A percentile compares a stretch with the other conserved stretches of the same genome.
These are phyloP conservation scores for Kodamaea neixiangensis DNA, from an alignment of 805 yeast species.

Conservation along the genomic window DNA sequence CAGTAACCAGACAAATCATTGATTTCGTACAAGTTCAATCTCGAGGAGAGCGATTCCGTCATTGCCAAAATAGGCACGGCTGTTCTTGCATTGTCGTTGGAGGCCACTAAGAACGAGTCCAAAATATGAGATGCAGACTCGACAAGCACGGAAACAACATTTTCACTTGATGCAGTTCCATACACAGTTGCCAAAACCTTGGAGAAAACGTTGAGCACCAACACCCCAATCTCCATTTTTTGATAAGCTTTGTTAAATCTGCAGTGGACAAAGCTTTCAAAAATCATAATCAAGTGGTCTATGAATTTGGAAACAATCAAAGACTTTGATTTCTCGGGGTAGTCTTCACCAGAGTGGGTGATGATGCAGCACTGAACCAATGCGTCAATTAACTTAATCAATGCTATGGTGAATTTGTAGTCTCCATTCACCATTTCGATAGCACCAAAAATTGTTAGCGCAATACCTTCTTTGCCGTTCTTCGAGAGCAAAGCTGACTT, in stretches of 20 bases:
- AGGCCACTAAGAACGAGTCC: conserved; percentile 55
- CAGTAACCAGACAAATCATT: conserved; percentile 48
- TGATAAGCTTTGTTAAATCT: conserved; percentile 58
- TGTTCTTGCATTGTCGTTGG: conserved; percentile 52
- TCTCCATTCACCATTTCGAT: conserved; percentile 71
- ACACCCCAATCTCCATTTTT: conserved; percentile 60
- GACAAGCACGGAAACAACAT: conserved; percentile 19
- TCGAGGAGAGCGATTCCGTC: conserved; percentile 48
- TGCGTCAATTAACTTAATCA: conserved; percentile 55
- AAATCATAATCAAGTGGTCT: conserved; percentile 61
- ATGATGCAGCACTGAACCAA: conserved; percentile 54
- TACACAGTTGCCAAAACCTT: conserved; percentile 55
- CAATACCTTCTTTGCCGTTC: conserved; percentile 62
- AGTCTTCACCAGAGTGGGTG: conserved; percentile 28
- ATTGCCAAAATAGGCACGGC: conserved; percentile 53
- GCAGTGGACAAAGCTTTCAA: conserved; percentile 76
- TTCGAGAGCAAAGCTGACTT: conserved; percentile 65
- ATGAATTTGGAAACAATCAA: conserved; percentile 57
- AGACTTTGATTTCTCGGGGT: conserved; percentile 41
- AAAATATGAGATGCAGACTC: conserved; percentile 53
- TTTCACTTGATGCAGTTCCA: conserved; percentile 47
- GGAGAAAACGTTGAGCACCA: conserved; percentile 54
- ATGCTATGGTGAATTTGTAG: conserved; percentile 61
- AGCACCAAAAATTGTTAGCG: conserved; percentile 63
- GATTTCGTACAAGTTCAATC: conserved; percentile 37